Conservation (phyloP, 768 basidiomycete species). For the Leucocoprinus birnbaumii region DNA sequence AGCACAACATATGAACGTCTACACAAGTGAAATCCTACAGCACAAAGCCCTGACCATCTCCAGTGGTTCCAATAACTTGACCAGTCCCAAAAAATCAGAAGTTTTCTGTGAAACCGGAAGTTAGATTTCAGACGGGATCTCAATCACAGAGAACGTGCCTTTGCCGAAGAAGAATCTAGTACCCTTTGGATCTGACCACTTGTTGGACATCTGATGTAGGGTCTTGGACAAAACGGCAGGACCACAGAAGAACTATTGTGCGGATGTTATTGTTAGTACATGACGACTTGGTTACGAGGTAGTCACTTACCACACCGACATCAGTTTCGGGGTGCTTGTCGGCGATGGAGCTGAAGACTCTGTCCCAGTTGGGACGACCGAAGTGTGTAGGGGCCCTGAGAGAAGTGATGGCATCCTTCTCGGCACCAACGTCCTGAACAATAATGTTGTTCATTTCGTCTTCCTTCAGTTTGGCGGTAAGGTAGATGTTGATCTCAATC, state of each 20-base stretch:
- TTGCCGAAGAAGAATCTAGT: conserved; percentile 91
- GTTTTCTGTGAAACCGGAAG: conserved; percentile 24
- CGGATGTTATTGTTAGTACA: background rate
- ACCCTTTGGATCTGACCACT: conserved; percentile 75
- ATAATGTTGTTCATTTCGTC: conserved; percentile 95
- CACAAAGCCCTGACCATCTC: too few relatives aligned
- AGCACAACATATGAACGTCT: conserved; percentile 8
- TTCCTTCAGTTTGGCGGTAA: conserved; percentile 87
- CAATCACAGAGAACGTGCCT: conserved; percentile 41
- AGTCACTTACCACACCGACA: conserved; percentile 73
- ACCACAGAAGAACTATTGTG: conserved; percentile 78
- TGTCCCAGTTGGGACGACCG: conserved; percentile 86
- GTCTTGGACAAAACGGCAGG: conserved; percentile 66
- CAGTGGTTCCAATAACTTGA: background rate
- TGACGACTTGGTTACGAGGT: background rate
- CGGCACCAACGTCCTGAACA: conserved; percentile 89
- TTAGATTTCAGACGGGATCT: too few relatives aligned
- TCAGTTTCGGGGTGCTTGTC: conserved; percentile 88
- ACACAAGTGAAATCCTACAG: too few relatives aligned
- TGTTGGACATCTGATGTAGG: conserved; percentile 80
- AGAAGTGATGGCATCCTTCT: conserved; percentile 88
- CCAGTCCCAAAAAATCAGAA: conserved; percentile 21
- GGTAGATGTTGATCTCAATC: conserved; percentile 93
- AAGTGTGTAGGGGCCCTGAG: conserved; percentile 92
- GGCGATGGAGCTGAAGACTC: conserved; percentile 66